These are phyloP conservation scores for Breynia disticha DNA, from an alignment of 441 rosid species.

Conservation along the genomic window DNA sequence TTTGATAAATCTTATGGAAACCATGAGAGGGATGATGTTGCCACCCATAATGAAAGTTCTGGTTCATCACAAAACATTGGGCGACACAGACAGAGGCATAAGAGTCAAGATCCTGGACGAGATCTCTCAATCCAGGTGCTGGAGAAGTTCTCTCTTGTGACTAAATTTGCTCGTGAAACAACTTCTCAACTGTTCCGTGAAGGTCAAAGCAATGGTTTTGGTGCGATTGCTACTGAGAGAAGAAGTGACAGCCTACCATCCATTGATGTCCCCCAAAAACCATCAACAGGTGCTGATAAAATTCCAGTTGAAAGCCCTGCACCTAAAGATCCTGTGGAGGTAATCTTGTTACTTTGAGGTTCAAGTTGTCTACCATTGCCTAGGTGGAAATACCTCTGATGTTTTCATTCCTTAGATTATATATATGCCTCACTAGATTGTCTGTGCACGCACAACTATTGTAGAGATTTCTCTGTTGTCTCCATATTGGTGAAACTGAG, in stretches of 20 bases:
- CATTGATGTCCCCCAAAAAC: slow-evolving; percentile 32
- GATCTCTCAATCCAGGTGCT: slow-evolving; percentile 83
- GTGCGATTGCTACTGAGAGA: slow-evolving; percentile 45
- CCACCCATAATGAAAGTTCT: slow-evolving; percentile 25
- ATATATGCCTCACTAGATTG: too few relatives aligned
- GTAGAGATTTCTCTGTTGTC: too few relatives aligned
- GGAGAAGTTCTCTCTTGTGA: slow-evolving; percentile 93
- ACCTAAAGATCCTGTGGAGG: slow-evolving; percentile 84
- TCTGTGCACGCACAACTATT: too few relatives aligned
- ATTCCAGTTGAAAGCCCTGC: slow-evolving; percentile 35
- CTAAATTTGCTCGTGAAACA: slow-evolving; percentile 91
- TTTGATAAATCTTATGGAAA: slow-evolving; percentile 38
- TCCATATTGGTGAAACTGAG: too few relatives aligned
- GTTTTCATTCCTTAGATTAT: too few relatives aligned
- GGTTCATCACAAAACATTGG: slow-evolving; percentile 37
- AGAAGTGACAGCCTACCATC: slow-evolving; percentile 32
- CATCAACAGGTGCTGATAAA: slow-evolving; percentile 33
- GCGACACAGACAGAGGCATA: slow-evolving; percentile 55
- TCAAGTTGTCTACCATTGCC: neutral
- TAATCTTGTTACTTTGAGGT: slow-evolving; percentile 22
- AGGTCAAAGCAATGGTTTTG: slow-evolving; percentile 48
- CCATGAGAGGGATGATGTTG: slow-evolving; percentile 18
- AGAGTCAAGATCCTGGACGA: slow-evolving; percentile 70
- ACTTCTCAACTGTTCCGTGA: slow-evolving; percentile 84
- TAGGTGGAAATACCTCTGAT: neutral